These are phyloP conservation scores for Pestalotiopsis sp. DNA, from an alignment of 2,329 filamentous ascomycete species.

Conservation along the genomic window DNA sequence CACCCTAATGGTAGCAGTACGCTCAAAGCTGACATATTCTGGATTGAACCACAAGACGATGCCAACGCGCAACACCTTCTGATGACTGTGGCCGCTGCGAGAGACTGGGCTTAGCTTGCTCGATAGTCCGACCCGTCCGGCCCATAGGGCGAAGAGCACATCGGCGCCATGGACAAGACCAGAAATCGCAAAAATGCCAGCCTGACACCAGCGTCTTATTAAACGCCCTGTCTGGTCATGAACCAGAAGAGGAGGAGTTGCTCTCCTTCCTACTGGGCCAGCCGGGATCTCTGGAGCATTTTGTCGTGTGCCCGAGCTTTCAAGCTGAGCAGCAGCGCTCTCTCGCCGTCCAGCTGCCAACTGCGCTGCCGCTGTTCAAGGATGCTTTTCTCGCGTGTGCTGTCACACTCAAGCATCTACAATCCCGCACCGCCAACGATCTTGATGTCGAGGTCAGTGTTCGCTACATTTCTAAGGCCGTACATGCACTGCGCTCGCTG, in stretches of 20 bases:
- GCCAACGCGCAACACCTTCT: conserved; percentile 14
- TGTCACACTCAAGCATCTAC: conserved; percentile 21
- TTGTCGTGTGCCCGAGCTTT: conserved; percentile 24
- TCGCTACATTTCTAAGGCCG: conserved; percentile 22
- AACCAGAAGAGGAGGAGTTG: conserved; percentile 23
- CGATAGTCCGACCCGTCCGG: conserved; percentile 22
- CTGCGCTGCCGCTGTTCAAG: conserved; percentile 23
- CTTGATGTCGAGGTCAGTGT: conserved; percentile 16
- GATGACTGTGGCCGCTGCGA: conserved; percentile 20
- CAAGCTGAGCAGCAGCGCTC: conserved; percentile 21
- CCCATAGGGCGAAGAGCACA: conserved; percentile 20
- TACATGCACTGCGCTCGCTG: conserved; percentile 24
- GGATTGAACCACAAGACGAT: conserved; percentile 13
- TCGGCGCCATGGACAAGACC: not conserved
- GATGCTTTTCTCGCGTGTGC: conserved; percentile 30
- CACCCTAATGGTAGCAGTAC: too few species aligned
- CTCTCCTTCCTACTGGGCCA: conserved; percentile 23
- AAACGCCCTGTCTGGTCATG: conserved; percentile 14
- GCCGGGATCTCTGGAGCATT: conserved; percentile 23
- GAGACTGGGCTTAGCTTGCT: conserved; percentile 20
- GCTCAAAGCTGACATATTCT: not conserved
- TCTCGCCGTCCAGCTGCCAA: conserved; percentile 18
- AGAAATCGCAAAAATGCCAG: not conserved
- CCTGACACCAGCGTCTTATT: not conserved
- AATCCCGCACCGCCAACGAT: conserved; percentile 13